These are phyloP conservation scores for Hyphodiscus sp. DNA, from an alignment of 2,329 filamentous ascomycete species.

Conservation along the genomic window DNA sequence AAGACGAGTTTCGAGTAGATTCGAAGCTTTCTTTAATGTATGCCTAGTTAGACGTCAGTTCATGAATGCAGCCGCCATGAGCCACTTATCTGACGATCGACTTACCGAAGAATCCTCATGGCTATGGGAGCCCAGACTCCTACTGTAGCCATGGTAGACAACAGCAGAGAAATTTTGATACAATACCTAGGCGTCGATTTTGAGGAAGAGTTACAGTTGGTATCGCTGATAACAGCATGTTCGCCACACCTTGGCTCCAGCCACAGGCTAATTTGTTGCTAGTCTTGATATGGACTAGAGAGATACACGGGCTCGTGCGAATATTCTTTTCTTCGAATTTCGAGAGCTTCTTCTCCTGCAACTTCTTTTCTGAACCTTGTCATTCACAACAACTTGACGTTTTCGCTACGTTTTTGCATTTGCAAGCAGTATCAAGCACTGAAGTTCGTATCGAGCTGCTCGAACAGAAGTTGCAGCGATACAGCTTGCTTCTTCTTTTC, in stretches of 20 bases:
- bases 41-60: constrained; percentile 30
- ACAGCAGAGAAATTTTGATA: neutral
- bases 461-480: neutral
- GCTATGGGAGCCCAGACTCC: constrained; percentile 29
- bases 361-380: constrained; percentile 35
- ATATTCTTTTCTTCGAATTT: constrained; percentile 26
- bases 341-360: constrained; percentile 45
- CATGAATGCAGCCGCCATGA: neutral
- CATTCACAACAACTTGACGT: neutral
- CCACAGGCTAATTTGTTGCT: neutral
- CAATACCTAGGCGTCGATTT: neutral
- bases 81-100: neutral
- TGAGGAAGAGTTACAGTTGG: neutral
- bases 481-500: neutral
- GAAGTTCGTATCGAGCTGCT: neutral
- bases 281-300: neutral
- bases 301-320: neutral
- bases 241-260: neutral
- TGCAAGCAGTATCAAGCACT: neutral
- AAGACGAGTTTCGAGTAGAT: constrained; percentile 38
- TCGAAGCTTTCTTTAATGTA: constrained; percentile 41
- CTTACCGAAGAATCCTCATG: constrained; percentile 28
- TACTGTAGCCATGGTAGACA: constrained; percentile 25
- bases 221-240: neutral
- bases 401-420: neutral